These are phyloP conservation scores for Malbranchea zuffiana DNA, from an alignment of 2,329 filamentous ascomycete genomes.

Conservation along the genomic window DNA sequence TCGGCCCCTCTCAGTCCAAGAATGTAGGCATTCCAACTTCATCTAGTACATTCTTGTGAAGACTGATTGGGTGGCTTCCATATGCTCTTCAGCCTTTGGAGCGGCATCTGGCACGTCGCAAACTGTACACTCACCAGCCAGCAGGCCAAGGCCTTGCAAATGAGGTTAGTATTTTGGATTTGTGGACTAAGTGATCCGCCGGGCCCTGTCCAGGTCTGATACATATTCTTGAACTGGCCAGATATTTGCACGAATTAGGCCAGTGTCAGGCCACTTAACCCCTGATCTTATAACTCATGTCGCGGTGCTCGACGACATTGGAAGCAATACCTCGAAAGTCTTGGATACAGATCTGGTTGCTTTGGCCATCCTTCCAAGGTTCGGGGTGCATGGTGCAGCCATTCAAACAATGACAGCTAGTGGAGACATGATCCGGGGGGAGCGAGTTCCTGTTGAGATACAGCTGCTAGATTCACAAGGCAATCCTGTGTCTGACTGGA, in stretches of 20 bases:
- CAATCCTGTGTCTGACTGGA: conserved; percentile 10
- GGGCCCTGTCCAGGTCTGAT: neutral
- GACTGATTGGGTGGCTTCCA: conserved; percentile 4
- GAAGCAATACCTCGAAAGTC: conserved; percentile 7
- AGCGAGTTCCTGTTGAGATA: conserved; percentile 7
- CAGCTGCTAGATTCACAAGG: conserved; percentile 10
- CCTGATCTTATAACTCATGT: conserved; percentile 5
- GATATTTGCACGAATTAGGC: conserved; percentile 10
- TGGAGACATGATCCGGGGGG: conserved; percentile 2
- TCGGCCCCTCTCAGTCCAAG: conserved; percentile 1
- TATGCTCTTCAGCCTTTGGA: conserved; percentile 8
- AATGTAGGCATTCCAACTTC: conserved; percentile 3
- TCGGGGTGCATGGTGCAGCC: conserved; percentile 1
- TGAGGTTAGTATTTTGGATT: conserved; percentile 3
- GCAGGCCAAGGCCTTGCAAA: conserved; percentile 4
- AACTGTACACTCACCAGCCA: conserved; percentile 8
- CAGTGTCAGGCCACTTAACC: conserved; percentile 1
- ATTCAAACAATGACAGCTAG: conserved; percentile 4
- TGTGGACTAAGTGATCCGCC: neutral
- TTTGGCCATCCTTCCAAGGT: conserved; percentile 9
- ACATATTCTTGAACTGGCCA: conserved; percentile 3
- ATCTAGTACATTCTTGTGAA: conserved; percentile 4
- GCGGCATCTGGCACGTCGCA: conserved; percentile 10
- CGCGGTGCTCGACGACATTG: conserved; percentile 9
- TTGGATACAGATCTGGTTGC: conserved; percentile 8